Base-by-base conservation (phyloP, 2,329 filamentous ascomycete species). In the Thelonectria rubi region DNA sequence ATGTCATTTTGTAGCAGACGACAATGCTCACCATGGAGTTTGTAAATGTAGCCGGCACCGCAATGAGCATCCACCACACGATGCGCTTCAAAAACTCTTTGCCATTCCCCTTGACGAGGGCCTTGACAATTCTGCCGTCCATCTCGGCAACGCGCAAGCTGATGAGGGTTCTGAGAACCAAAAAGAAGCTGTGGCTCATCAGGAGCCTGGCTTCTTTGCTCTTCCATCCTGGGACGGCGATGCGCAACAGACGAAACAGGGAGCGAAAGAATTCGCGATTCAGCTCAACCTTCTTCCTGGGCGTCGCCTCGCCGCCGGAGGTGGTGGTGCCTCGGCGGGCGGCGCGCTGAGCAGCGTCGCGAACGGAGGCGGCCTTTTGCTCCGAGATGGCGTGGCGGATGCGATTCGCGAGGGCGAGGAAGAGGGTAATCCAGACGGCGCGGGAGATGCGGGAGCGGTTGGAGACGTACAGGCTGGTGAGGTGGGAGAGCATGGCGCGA, bases 51-150 rank as follows among this genome's bases (percentile, higher is more conserved):
- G 95, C 95, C 10, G 95, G 95, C 15, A 99, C 85, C 24, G 95
- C 94, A 67, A 99, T 95, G 57, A 94, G 77, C 95, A 99, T 99
- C 95, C 95, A 99, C 93, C 94, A 97, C 6, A 96, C 86, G 70
- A 99, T 88, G 0, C 93, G 89, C 69, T 89, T 88, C 70, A 98
- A 74, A 69, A 99, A 99, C 67, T 97, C 93, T 76, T 88, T 92
- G 15, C 94, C 95, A 68, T 90, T 95, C 2, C 95, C 95, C 77
- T 93, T 90, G 47, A 99, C 94, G 58, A 99, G 81, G 66, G 88
- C 94, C 79, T 95, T 97, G 61, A 99, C 95, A 62, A 99, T 87
- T 63, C 89, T 89, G 47, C 95, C 95, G 78, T 99, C 95, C 82
- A 99, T 89, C 76, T 97, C 94, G 2, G 95, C 95, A 20, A 99